These are phyloP conservation scores for Sporothrix luriei DNA, from an alignment of 2,329 filamentous ascomycete species.

Conservation along the genomic window DNA sequence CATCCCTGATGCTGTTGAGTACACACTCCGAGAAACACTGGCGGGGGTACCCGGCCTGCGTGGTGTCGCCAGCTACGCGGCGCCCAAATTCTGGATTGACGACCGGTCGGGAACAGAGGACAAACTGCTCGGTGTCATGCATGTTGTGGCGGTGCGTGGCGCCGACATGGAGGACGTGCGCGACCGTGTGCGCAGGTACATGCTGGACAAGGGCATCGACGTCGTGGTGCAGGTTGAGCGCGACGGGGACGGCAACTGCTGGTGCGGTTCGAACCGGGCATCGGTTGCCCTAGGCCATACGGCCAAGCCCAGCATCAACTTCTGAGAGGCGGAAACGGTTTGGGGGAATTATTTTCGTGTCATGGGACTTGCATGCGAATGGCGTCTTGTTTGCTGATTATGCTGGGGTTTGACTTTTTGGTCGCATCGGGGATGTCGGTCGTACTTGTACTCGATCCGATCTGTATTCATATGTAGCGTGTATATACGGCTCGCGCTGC, in stretches of 20 bases:
- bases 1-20: conserved; percentile 82
- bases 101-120: conserved; percentile 62
- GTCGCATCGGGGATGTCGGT: neutral
- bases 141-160: conserved; percentile 73
- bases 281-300: conserved; percentile 37
- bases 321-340: neutral
- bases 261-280: conserved; percentile 56
- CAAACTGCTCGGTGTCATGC: conserved; percentile 78
- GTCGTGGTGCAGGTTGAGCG: conserved; percentile 85
- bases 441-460: neutral
- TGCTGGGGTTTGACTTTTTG: neutral
- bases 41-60: conserved; percentile 79
- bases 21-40: conserved; percentile 81
- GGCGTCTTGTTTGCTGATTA: neutral
- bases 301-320: conserved; percentile 28
- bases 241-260: conserved; percentile 70
- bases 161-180: conserved; percentile 81
- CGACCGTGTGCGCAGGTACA: conserved; percentile 71
- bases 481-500: conserved; percentile 17
- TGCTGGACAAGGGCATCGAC: conserved; percentile 72
- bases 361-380: neutral
- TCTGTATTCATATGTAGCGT: conserved; percentile 11
- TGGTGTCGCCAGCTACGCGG: conserved; percentile 82
- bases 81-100: conserved; percentile 91
- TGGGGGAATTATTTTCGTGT: neutral